phyloP scores from a whole-genome alignment of 306 rosid species.

The Quercus glauca region DNA sequence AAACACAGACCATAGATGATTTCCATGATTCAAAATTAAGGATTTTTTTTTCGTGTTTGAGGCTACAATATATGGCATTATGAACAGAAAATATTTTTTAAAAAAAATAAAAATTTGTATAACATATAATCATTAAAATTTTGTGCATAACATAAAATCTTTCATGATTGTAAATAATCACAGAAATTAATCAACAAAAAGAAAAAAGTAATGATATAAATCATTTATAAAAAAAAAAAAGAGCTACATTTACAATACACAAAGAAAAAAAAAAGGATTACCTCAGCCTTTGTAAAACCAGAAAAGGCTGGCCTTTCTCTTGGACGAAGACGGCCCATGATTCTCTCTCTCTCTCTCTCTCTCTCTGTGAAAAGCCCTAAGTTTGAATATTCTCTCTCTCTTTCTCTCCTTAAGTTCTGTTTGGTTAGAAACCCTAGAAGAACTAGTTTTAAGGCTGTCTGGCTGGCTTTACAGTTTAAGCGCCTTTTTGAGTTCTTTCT shows the following conservation, averaged over 20 bases:
- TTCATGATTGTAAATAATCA: neutral
- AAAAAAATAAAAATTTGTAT: neutral
- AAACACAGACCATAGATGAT: neutral
- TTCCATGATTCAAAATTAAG: neutral
- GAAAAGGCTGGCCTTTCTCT: constrained; percentile 49
- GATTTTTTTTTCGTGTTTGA: neutral
- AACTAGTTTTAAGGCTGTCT: neutral
- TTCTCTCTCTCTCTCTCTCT: neutral
- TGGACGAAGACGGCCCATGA: constrained; percentile 94
- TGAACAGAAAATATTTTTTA: neutral
- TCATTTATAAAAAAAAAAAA: neutral
- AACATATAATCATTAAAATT: neutral
- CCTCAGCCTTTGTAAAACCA: constrained; percentile 86
- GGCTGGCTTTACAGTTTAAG: neutral
- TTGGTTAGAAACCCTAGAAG: neutral
- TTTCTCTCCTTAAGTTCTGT: neutral
- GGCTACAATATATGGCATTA: neutral
- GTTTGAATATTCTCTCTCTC: neutral
- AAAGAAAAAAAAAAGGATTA: constrained; percentile 6
- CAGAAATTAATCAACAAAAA: neutral
- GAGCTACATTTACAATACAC: neutral
- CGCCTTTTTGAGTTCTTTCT: neutral
- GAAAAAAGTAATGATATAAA: neutral
- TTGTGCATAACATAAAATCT: neutral
- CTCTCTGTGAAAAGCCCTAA: constrained; percentile 11